Base-by-base conservation (phyloP, 2,329 filamentous ascomycete genomes). In the Myriosclerotinia curreyana region DNA sequence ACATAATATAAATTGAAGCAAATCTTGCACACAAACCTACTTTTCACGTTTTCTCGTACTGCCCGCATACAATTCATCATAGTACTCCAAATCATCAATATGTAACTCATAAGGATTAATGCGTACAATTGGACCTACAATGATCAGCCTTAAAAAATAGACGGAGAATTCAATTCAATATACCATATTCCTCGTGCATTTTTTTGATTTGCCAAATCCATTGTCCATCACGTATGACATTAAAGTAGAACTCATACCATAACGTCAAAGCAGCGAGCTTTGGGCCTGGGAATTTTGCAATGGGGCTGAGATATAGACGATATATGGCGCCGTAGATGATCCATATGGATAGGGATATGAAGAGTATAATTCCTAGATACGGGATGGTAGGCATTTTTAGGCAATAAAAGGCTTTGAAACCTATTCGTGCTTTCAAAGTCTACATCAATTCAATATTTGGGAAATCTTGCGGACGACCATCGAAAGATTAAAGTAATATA, bases 171-270 rank as follows among this genome's bases (percentile, higher is more conserved):
- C 59, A 76, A 73, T n/a, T 72, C 71, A 52, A 76, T 67, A n/a
- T 46, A 64, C 72, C 73, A 60, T 80, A 81, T 66, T 71, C 67
- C 52, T 76, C 69, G 68, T 81, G 79, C 70, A 81, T 70, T 59
- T 77, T 72, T 54, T 74, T 70, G 34, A 81, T 77, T 65, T 79
- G 74, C 68, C 74, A 78, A 17, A 72, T 77, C 65, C 79, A 80
- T 68, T 78, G 73, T 2, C 78, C 79, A 7, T 75, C 74, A 8
- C 75, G 71, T 51, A 78, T 64, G 34, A 79, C 71, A 64, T 81
- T 78, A 60, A 79, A 80, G 69, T 79, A 81, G 15, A 66, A 61
- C 42, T 72, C 67, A 55, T 74, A 74, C 71, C 66, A 73, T 5
- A 54, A 44, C 2, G 71, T 74, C 38, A 74, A 68, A 2, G 74